Evolutionary conservation across 2,329 filamentous ascomycete genomes (phyloP).

Genomic region (Epicoccum nigrum): DNA sequence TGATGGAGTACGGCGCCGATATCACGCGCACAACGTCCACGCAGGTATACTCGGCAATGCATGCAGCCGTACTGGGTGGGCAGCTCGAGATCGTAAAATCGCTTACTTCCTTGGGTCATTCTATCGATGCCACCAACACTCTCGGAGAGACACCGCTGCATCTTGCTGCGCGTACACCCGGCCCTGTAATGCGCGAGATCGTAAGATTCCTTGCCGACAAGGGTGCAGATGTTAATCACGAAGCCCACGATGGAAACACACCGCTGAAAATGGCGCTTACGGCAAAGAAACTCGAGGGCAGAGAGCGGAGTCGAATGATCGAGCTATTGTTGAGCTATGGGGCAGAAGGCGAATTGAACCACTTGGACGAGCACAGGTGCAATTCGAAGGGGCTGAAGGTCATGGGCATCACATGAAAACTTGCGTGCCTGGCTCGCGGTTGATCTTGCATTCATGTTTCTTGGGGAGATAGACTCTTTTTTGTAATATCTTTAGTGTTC

Average conservation of each 20-base stretch:
- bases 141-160: constrained; percentile 42
- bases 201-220: constrained; percentile 38
- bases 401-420: constrained; percentile 23
- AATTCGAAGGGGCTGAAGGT: constrained; percentile 31
- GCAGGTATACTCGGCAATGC: constrained; percentile 33
- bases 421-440: not conserved
- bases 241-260: constrained; percentile 27
- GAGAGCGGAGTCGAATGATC: constrained; percentile 38
- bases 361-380: constrained; percentile 22
- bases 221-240: constrained; percentile 41
- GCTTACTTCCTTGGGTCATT: constrained; percentile 33
- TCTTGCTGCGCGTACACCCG: constrained; percentile 37
- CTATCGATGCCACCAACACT: constrained; percentile 34
- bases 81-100: constrained; percentile 36
- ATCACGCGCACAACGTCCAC: constrained; percentile 26
- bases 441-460: not conserved
- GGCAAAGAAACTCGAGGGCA: constrained; percentile 26
- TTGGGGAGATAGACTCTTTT: not conserved
- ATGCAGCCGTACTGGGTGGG: constrained; percentile 37
- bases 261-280: constrained; percentile 34
- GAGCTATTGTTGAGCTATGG: constrained; percentile 38
- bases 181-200: constrained; percentile 26
- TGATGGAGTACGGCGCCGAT: constrained; percentile 42
- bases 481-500: constrained; percentile 9
- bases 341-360: constrained; percentile 31